A percentile compares a stretch with the other conserved stretches of the same genome.
Conservation (phyloP, 495 filamentous ascomycete species). For the Hypoxylon lienhwacheense region DNA sequence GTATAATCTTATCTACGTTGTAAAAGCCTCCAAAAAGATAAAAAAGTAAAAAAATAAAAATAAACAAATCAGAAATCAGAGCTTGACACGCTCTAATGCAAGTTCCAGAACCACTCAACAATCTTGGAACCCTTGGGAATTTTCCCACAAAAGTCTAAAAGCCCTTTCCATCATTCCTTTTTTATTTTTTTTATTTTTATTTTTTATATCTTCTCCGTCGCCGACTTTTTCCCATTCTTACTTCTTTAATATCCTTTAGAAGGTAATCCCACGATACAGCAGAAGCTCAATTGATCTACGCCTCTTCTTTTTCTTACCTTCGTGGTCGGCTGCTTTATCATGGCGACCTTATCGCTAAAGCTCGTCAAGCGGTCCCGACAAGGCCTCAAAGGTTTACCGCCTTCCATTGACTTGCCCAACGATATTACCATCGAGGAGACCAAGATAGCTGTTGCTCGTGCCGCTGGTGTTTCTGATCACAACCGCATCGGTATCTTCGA, state of each 20-base stretch:
- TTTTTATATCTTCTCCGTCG: too few species aligned
- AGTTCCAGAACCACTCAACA: slow-evolving; percentile 9
- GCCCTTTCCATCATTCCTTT: not conserved
- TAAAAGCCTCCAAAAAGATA: not conserved
- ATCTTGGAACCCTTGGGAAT: too few species aligned
- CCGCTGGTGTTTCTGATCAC: slow-evolving; percentile 51
- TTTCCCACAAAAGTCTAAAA: slow-evolving; percentile 25
- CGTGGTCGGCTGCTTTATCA: slow-evolving; percentile 11
- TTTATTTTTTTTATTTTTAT: not conserved
- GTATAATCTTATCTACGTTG: not conserved
- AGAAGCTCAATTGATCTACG: slow-evolving; percentile 5
- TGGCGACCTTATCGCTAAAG: slow-evolving; percentile 47
- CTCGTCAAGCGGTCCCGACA: slow-evolving; percentile 49
- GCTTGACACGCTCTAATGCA: slow-evolving; percentile 10
- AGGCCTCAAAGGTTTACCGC: slow-evolving; percentile 71
- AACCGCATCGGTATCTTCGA: slow-evolving; percentile 72
- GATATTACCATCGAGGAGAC: slow-evolving; percentile 63
- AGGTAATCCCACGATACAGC: too few species aligned
- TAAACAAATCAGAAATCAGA: not conserved
- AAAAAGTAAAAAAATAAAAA: slow-evolving; percentile 11
- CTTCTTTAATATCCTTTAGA: too few species aligned
- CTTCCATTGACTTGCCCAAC: slow-evolving; percentile 61
- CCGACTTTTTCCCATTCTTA: too few species aligned
- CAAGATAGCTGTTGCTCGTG: slow-evolving; percentile 51
- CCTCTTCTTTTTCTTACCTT: too few species aligned